These are phyloP conservation scores for Melampsora larici-populina DNA, from an alignment of 1,284 basidiomycete genomes.

Conservation along the genomic window DNA sequence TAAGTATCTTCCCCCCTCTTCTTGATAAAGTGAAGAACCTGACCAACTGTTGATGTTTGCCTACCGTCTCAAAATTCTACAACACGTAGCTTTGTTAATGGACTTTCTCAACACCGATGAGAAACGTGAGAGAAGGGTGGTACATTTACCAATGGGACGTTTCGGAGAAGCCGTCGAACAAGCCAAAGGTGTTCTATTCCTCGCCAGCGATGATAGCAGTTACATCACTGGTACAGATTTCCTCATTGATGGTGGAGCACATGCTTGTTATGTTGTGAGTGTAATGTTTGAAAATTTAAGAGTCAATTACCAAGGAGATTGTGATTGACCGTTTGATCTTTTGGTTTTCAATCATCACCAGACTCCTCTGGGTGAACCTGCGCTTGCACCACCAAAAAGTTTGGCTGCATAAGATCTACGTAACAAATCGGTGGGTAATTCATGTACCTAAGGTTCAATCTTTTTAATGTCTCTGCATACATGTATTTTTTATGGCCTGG, in stretches of 20 bases:
- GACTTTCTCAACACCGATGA: constrained; percentile 96
- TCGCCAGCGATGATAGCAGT: constrained; percentile 79
- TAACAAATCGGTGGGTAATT: too few species aligned
- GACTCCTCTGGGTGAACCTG: constrained; percentile 34
- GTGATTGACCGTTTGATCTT: neutral
- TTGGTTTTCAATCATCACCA: neutral
- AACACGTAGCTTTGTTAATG: constrained; percentile 76
- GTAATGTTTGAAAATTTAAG: neutral
- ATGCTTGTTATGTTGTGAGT: constrained; percentile 73
- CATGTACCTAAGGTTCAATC: too few species aligned
- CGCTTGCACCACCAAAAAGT: constrained; percentile 30
- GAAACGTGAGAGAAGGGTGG: constrained; percentile 82
- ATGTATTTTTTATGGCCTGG: too few species aligned
- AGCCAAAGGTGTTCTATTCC: constrained; percentile 83
- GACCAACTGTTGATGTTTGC: neutral
- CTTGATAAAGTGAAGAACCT: neutral
- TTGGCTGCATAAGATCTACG: constrained; percentile 6
- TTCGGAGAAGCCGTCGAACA: constrained; percentile 95
- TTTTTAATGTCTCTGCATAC: too few species aligned
- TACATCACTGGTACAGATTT: constrained; percentile 78
- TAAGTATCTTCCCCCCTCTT: constrained; percentile 55
- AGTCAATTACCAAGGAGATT: too few species aligned
- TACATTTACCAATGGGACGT: constrained; percentile 91
- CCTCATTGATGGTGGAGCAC: constrained; percentile 85
- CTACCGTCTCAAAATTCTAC: constrained; percentile 18